phyloP scores from a whole-genome alignment of 805 yeast species.

The Lachancea kluyveri region DNA sequence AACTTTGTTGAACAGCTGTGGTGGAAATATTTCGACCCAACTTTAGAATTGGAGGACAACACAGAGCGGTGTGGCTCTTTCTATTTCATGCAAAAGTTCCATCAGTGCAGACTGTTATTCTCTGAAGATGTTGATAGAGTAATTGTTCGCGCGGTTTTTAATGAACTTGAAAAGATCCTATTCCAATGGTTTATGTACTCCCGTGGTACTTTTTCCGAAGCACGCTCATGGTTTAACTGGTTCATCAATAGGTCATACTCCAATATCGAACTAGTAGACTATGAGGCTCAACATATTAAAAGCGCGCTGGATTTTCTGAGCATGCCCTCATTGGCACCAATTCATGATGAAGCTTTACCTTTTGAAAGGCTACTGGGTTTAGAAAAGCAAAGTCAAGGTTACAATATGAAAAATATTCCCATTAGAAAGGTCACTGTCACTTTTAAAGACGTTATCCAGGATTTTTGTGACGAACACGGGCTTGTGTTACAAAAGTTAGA shows the following conservation, averaged over 20 bases:
- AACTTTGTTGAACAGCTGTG: slow-evolving; percentile 18
- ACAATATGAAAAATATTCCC: slow-evolving; percentile 33
- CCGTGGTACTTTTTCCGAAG: slow-evolving; percentile 9
- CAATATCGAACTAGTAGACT: slow-evolving; percentile 2
- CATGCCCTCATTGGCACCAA: slow-evolving; percentile 9
- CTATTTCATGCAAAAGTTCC: slow-evolving; percentile 11
- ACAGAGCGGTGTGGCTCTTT: slow-evolving; percentile 9
- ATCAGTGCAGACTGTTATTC: slow-evolving; percentile 12
- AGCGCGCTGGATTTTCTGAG: slow-evolving; percentile 10
- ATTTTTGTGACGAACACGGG: slow-evolving; percentile 47
- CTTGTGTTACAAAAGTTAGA: slow-evolving; percentile 25
- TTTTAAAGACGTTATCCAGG: slow-evolving; percentile 60
- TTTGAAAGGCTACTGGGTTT: slow-evolving; percentile 8
- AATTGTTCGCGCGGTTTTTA: slow-evolving; percentile 14
- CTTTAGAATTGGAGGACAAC: slow-evolving; percentile 17
- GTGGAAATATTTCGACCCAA: slow-evolving; percentile 22
- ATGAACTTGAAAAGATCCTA: slow-evolving; percentile 18
- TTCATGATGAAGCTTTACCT: slow-evolving; percentile 19
- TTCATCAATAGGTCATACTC: slow-evolving; percentile 14
- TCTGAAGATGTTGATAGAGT: slow-evolving; percentile 7
- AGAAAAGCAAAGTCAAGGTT: slow-evolving; percentile 1
- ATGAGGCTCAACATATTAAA: slow-evolving; percentile 12
- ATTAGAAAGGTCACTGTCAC: slow-evolving; percentile 39
- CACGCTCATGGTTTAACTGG: slow-evolving; percentile 20
- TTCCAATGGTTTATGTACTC: slow-evolving; percentile 22